Evolutionary conservation across 768 basidiomycete species (phyloP), one percentile per base, ranked within the genome.

Genomic region (Tylopilus plumbeoviolaceoides): DNA sequence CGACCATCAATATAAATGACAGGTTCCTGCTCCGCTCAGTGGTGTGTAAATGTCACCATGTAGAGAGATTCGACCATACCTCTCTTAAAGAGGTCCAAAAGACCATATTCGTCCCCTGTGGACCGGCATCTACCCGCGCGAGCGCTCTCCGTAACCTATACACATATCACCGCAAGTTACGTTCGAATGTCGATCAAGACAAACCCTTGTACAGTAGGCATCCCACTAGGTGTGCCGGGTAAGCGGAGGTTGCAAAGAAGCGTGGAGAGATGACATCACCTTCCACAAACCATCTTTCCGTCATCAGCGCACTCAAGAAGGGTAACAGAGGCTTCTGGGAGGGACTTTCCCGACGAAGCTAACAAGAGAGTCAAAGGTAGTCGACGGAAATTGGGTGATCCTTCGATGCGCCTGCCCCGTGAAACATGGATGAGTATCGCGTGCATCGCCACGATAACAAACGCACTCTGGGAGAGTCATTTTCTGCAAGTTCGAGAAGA

Each of bases 41-140:
- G 23, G 23, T 44, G 27, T 28, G 27, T 6, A 25, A 44, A 33
- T 25, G 2, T 33, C 7, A 6, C 48, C 12, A 35, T 46, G 2
- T 6, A 14, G 17, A 54, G 23, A 38, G 28, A 18, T 11, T 31
- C n/a, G 27, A 47, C 56, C 72, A 51, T 47, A 87, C 91, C 75
- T 98, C 94, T 64, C 97, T 80, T 53, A 99, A 69, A 0, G 91
- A 95, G n/a, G 94, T 98, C 97, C 97, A 98, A 55, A 82, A 85
- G 14, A 94, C 87, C 58, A 69, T 79, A 52, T 90, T 87, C 23
- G 71, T 63, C 1, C 93, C 93, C n/a, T 80, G 75, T 14, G 87
- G 85, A 8, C 82, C 83, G 4, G 95, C 97, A 56, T 87, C 79
- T 44, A 98, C 89, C 53, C 89, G 78, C 20, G 77, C 71, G 41